These are phyloP conservation scores for Ceratopteris richardii DNA, from an alignment of 75 land plant species.

Conservation along the genomic window DNA sequence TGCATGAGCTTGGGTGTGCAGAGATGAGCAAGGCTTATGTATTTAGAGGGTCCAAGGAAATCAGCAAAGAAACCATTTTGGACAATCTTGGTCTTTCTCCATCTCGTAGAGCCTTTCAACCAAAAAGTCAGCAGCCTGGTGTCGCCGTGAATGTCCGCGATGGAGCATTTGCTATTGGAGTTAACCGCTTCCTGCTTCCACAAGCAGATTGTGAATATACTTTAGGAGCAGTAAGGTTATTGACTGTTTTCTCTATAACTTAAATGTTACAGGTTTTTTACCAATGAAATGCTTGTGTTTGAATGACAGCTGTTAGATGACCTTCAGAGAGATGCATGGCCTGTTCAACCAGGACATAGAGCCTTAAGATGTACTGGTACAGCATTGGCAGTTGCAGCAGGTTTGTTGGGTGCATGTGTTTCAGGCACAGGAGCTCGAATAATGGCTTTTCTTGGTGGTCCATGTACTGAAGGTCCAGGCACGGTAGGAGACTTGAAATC, in stretches of 20 bases:
- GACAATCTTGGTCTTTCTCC: conserved; percentile 70
- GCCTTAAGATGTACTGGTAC: conserved; percentile 83
- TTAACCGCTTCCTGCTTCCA: conserved; percentile 71
- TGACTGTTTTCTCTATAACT: too few species aligned
- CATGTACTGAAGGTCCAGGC: conserved; percentile 95
- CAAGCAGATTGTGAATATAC: conserved; percentile 85
- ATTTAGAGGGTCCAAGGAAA: conserved; percentile 77
- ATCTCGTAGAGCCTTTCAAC: not conserved
- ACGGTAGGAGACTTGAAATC: too few species aligned
- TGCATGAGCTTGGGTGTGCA: conserved; percentile 86
- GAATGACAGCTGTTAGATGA: conserved; percentile 70
- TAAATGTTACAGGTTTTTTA: too few species aligned
- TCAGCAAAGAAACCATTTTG: conserved; percentile 79
- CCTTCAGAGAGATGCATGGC: conserved; percentile 87
- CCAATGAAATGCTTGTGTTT: too few species aligned
- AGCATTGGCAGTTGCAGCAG: conserved; percentile 86
- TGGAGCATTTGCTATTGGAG: conserved; percentile 21
- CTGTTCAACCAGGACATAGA: conserved; percentile 60
- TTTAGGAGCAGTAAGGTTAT: conserved; percentile 47
- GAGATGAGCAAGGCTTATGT: conserved; percentile 78
- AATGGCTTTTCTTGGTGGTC: conserved; percentile 90
- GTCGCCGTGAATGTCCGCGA: conserved; percentile 1
- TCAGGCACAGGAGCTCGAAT: conserved; percentile 95
- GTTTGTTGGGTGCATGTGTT: conserved; percentile 79
- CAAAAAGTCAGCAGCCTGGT: not conserved